These are phyloP conservation scores for Cladorrhinum samala DNA, from an alignment of 495 filamentous ascomycete genomes.

Conservation along the genomic window DNA sequence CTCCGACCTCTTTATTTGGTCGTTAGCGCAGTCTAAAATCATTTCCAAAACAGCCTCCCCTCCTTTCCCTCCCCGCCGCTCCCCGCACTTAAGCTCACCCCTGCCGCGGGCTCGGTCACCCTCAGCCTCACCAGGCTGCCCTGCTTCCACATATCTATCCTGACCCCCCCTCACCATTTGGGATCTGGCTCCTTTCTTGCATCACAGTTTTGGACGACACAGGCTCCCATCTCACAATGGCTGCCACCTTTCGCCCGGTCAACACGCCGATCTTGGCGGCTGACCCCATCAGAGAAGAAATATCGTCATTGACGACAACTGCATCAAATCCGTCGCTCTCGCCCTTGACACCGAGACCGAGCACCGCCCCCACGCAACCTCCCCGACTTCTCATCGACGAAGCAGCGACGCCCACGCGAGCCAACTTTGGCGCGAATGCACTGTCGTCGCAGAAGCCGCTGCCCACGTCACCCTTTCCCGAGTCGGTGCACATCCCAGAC, in stretches of 20 bases:
- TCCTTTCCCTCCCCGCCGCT: constrained; percentile 13
- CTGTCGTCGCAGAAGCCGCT: constrained; percentile 54
- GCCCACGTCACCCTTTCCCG: constrained; percentile 51
- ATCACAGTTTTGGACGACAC: constrained; percentile 8
- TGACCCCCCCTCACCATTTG: constrained; percentile 14
- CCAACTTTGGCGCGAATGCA: constrained; percentile 42
- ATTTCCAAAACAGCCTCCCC: constrained; percentile 22
- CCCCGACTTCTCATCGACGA: constrained; percentile 34
- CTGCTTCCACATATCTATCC: constrained; percentile 21
- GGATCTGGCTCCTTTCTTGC: constrained; percentile 14
- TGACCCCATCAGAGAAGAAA: constrained; percentile 31
- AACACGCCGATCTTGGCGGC: constrained; percentile 61
- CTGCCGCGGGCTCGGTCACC: constrained; percentile 24
- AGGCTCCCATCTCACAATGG: constrained; percentile 29
- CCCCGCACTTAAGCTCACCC: constrained; percentile 25
- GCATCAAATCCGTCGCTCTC: constrained; percentile 36
- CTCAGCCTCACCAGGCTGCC: constrained; percentile 33
- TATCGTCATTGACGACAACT: constrained; percentile 44
- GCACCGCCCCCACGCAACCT: constrained; percentile 38
- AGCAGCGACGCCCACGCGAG: constrained; percentile 56
- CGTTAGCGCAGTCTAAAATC: constrained; percentile 19
- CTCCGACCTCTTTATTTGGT: constrained; percentile 22
- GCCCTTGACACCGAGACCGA: constrained; percentile 48
- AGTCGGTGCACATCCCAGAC: constrained; percentile 45
- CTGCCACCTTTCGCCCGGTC: constrained; percentile 64